Evolutionary conservation across 1,139 yeast genomes (phyloP), one percentile per base, ranked within the genome.

Genomic region (Lodderomyces pseudojiufengensis): DNA sequence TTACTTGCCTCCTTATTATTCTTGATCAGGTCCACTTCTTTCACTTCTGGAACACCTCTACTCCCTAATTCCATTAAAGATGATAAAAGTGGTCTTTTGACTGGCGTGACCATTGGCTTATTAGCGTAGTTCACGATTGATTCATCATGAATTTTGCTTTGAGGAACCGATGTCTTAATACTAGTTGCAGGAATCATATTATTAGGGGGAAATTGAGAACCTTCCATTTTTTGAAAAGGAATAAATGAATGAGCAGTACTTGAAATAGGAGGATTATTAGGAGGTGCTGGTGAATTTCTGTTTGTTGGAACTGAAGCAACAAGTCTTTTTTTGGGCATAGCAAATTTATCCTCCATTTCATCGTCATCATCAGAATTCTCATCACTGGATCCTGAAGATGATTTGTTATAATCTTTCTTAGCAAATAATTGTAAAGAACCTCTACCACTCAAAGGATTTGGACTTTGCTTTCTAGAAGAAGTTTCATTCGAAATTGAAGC

Each of bases 1-100:
- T 26, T 26, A 8, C 14, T 9, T 12, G n/a, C n/a, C n/a, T n/a
- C n/a, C n/a, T n/a, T n/a, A n/a, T n/a, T n/a, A n/a, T n/a, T n/a
- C n/a, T n/a, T n/a, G n/a, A n/a, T n/a, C n/a, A n/a, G n/a, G 14
- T 27, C 26, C 9, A 29, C 27, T 29, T 78, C 84, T 38, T 63
- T 69, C 2, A 80, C 84, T 18, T 76, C 84, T 2, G 86, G 86
- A 12, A 79, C 71, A 2, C 84, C 85, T 41, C 78, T 61, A 16
- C 66, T 34, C 1, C 71, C 80, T 37, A 79, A 60, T 41, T 78
- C 83, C n/a, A 72, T 70, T 28, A 80, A 57, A 0, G 83, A 75
- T 14, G 75, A 71, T 36, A 80, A 61, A 1, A 51, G 40, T 1
- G 67, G 65, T 31, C 51, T 59, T 29, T 51, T 46, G n/a, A 50